Percentiles rank a stretch among this genome's conserved stretches.
These are phyloP conservation scores for Rhodotorula mucilaginosa DNA, from an alignment of 1,284 basidiomycete species.

Conservation along the genomic window DNA sequence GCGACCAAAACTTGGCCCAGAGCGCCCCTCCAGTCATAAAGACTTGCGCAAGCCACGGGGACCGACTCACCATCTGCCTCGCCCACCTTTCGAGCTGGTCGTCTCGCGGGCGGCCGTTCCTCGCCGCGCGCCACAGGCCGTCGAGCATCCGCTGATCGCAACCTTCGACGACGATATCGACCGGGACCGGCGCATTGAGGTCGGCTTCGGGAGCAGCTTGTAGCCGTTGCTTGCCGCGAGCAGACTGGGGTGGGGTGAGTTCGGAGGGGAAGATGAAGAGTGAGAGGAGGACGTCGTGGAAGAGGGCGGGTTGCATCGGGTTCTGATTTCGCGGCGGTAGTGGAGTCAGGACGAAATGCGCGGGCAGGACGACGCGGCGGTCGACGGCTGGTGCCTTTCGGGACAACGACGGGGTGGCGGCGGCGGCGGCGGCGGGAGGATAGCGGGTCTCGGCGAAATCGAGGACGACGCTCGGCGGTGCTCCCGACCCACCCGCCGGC, in stretches of 20 bases:
- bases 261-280: conserved; percentile 34
- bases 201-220: background rate
- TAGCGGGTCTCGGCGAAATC: conserved; percentile 23
- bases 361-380: conserved; percentile 19
- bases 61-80: conserved; percentile 23
- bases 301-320: background rate
- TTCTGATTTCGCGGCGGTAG: conserved; percentile 12
- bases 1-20: background rate
- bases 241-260: conserved; percentile 3
- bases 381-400: background rate
- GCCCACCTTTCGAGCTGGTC: conserved; percentile 24
- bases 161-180: conserved; percentile 28
- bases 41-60: background rate
- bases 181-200: conserved; percentile 13
- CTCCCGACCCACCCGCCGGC: background rate
- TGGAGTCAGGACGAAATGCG: conserved; percentile 19
- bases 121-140: conserved; percentile 18
- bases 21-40: background rate
- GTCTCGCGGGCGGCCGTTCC: conserved; percentile 21
- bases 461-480: conserved; percentile 24
- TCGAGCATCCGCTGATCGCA: conserved; percentile 11
- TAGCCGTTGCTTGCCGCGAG: conserved; percentile 3
- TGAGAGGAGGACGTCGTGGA: conserved; percentile 28
- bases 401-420: background rate
- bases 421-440: background rate